phyloP scores from a whole-genome alignment of 768 basidiomycete species.

The Kondoa malvinella region DNA sequence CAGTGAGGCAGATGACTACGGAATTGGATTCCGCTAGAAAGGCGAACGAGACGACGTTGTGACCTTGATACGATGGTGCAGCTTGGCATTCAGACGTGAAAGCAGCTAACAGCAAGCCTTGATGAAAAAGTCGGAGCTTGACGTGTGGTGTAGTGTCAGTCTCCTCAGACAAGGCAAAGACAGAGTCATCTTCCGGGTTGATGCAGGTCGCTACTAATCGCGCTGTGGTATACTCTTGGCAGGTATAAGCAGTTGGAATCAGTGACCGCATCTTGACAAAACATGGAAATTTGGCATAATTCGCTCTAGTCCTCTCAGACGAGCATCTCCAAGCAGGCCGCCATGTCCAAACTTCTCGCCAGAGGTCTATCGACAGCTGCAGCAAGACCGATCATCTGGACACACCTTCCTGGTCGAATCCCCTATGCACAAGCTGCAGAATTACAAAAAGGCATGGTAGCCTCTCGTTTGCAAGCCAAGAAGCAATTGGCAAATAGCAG shows the following conservation, averaged over 20 bases:
- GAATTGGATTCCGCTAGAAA: slow-evolving; percentile 55
- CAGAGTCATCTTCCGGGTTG: slow-evolving; percentile 3
- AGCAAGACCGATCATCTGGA: slow-evolving; percentile 13
- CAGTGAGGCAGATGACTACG: slow-evolving; percentile 49
- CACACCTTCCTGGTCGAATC: slow-evolving; percentile 16
- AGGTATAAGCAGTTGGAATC: not conserved
- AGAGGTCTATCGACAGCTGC: not conserved
- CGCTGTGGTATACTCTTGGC: not conserved
- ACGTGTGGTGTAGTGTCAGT: not conserved
- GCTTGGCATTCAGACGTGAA: not conserved
- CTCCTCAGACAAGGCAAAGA: not conserved
- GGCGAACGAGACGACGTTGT: slow-evolving; percentile 46
- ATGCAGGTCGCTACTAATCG: slow-evolving; percentile 1
- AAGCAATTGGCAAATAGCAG: slow-evolving; percentile 1
- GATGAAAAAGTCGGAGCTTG: not conserved
- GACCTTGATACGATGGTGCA: not conserved
- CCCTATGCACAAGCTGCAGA: slow-evolving; percentile 27
- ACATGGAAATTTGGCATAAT: too few relatives aligned
- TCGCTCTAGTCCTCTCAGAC: too few relatives aligned
- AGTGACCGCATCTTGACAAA: slow-evolving; percentile 3
- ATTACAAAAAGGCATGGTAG: slow-evolving; percentile 29
- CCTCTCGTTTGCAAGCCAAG: slow-evolving; percentile 12
- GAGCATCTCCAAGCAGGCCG: too few relatives aligned
- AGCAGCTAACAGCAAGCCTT: not conserved
- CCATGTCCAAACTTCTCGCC: not conserved